Base-by-base conservation (phyloP, 306 rosid species). In the Lablab purpureus region DNA sequence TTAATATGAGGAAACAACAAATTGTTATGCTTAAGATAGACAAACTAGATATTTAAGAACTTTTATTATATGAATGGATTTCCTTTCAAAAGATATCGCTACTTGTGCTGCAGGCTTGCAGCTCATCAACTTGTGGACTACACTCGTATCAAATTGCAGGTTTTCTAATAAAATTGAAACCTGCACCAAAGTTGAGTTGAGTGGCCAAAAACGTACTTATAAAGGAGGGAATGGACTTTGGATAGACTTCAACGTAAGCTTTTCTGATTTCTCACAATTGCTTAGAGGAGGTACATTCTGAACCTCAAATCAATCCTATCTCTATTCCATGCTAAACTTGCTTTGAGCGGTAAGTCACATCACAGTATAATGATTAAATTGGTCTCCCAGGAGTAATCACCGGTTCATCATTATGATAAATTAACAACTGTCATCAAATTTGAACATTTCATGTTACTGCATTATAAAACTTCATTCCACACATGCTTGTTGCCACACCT, bases 391-490 rank as follows among this genome's bases (percentile, higher is more conserved):
- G 37, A 43, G 63, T 30, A 59, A 78, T 55, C 45, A 65, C 23
- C 2, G 27, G 23, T 59, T 45, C 62, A 73, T 19, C 66, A 56
- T 74, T 49, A 36, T 25, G 73, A 67, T 37, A 68, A 73, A 17
- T 18, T 34, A 10, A 64, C 70, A 36, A 63, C 8, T 36, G 19
- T 40, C 62, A 68, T 62, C 50, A 13, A 84, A 75, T 73, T 73
- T 66, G n/a, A 78, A 73, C 37, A 49, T 67, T 58, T 74, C 81
- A 66, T 9, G 73, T 54, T 59, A 60, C 17, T n/a, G 52, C 68
- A 25, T 34, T 56, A 14, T 72, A 30, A 63, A 67, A 46, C 54
- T 81, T 75, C 37, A 52, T 52, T 76, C 51, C 28, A 68, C 58
- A 50, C 19, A 70, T 37, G 69, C 70, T 50, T 60, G 41, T 23